Evolutionary conservation across 768 basidiomycete genomes (phyloP).

Genomic region (Leucocoprinus sp.): DNA sequence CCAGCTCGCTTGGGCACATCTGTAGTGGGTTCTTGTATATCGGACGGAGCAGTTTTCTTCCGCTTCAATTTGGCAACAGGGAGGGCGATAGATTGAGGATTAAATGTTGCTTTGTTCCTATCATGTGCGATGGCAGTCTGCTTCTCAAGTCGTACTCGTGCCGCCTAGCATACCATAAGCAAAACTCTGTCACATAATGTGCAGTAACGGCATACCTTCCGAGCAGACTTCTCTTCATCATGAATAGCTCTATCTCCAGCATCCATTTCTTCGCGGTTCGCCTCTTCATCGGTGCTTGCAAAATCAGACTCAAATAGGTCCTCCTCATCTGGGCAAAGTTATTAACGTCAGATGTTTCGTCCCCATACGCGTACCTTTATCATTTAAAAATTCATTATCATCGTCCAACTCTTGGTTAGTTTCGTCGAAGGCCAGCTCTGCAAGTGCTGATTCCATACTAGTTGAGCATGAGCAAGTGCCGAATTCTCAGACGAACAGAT

Average conservation of each 20-base stretch:
- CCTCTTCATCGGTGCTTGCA: slow-evolving; percentile 71
- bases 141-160: slow-evolving; percentile 49
- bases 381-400: slow-evolving; percentile 62
- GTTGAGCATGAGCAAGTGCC: slow-evolving; percentile 9
- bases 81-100: slow-evolving; percentile 37
- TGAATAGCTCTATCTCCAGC: slow-evolving; percentile 47
- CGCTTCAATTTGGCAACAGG: slow-evolving; percentile 18
- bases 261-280: slow-evolving; percentile 39
- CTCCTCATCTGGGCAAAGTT: slow-evolving; percentile 52
- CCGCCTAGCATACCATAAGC: slow-evolving; percentile 31
- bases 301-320: slow-evolving; percentile 82
- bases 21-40: background rate
- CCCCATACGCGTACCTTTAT: slow-evolving; percentile 40
- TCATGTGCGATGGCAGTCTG: slow-evolving; percentile 60
- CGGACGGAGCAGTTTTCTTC: slow-evolving; percentile 18
- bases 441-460: slow-evolving; percentile 75
- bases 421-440: slow-evolving; percentile 57
- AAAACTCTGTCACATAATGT: background rate
- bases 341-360: slow-evolving; percentile 9
- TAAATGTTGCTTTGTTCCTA: slow-evolving; percentile 59
- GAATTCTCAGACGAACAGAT: background rate
- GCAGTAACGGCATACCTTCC: slow-evolving; percentile 32
- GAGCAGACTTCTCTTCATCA: slow-evolving; percentile 50
- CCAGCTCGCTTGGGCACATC: slow-evolving; percentile 3
- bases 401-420: slow-evolving; percentile 55